A percentile compares a stretch with the other conserved stretches of the same genome.
phyloP scores from a whole-genome alignment of 805 yeast genomes.

The Sugiyamaella mastotermitis region DNA sequence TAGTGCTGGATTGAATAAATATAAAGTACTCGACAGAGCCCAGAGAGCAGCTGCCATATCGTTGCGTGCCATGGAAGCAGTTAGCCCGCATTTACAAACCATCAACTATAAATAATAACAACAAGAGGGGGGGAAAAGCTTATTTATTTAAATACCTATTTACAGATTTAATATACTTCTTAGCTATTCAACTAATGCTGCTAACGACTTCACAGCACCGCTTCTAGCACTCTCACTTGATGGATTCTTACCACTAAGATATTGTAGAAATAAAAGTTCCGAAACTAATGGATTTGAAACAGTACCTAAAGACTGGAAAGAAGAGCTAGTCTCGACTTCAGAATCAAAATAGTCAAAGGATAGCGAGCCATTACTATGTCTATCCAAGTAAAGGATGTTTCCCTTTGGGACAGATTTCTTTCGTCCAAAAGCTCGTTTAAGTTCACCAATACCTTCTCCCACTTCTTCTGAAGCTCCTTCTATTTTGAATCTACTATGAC shows the following conservation, averaged over 20 bases:
- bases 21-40: slow-evolving; percentile 26
- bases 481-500: slow-evolving; percentile 57
- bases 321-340: slow-evolving; percentile 27
- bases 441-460: slow-evolving; percentile 59
- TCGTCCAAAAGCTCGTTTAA: slow-evolving; percentile 54
- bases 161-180: background rate
- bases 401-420: slow-evolving; percentile 73
- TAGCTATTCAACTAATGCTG: background rate
- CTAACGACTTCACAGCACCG: slow-evolving; percentile 34
- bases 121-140: too few relatives aligned
- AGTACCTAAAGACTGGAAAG: slow-evolving; percentile 43
- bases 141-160: background rate
- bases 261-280: slow-evolving; percentile 65
- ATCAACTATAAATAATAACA: too few relatives aligned
- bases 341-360: slow-evolving; percentile 39
- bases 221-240: slow-evolving; percentile 50
- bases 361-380: slow-evolving; percentile 42
- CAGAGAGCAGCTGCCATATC: slow-evolving; percentile 34
- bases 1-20: slow-evolving; percentile 27
- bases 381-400: slow-evolving; percentile 56
- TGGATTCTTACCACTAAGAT: slow-evolving; percentile 65
- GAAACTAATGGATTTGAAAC: slow-evolving; percentile 59
- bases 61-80: slow-evolving; percentile 28
- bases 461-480: slow-evolving; percentile 31
- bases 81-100: slow-evolving; percentile 13